Evolutionary conservation across 805 yeast species (phyloP), one percentile per base, ranked within the genome.

Genomic region (Pichia nakasei): DNA sequence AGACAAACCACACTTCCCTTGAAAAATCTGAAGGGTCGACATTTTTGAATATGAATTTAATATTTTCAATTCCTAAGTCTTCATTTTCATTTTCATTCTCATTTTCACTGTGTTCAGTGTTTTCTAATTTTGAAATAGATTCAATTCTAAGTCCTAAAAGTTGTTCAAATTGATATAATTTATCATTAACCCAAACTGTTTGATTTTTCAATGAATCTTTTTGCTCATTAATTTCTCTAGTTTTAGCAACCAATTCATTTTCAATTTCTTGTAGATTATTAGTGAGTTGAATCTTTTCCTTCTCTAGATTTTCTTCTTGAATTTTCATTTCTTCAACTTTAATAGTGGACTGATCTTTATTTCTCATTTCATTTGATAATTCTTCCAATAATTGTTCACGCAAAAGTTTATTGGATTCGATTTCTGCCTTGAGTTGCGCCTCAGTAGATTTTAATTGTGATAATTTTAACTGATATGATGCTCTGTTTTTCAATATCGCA

Each of bases 91-190:
- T 61, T 29, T 64, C 58, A 7, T 35, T 32, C 3, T 37, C 36
- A 17, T 9, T 27, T 8, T 11, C n/a, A n/a, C n/a, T n/a, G n/a
- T n/a, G n/a, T n/a, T n/a, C n/a, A n/a, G n/a, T n/a, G n/a, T n/a
- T n/a, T n/a, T n/a, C n/a, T n/a, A n/a, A n/a, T n/a, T n/a, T 22
- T 3, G 20, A 35, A 15, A 12, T 18, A 3, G 9, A 6, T 12
- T 70, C 71, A 32, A 76, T 66, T 40, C 59, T 64, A 24, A 75
- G 51, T 1, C 82, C 81, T 42, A 73, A 58, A 45, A 71, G 63
- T 38, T 58, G 61, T 47, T 75, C 78, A 50, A 61, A 70, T 49
- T 70, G 72, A 22, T 58, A 52, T 22, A 70, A 52, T 49, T 71
- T 76, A 20, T 65, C 68, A 38, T 60, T 60, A 45, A 72, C 73